phyloP scores from a whole-genome alignment of 1,139 yeast genomes.

The Zygoascus hellenicus region DNA sequence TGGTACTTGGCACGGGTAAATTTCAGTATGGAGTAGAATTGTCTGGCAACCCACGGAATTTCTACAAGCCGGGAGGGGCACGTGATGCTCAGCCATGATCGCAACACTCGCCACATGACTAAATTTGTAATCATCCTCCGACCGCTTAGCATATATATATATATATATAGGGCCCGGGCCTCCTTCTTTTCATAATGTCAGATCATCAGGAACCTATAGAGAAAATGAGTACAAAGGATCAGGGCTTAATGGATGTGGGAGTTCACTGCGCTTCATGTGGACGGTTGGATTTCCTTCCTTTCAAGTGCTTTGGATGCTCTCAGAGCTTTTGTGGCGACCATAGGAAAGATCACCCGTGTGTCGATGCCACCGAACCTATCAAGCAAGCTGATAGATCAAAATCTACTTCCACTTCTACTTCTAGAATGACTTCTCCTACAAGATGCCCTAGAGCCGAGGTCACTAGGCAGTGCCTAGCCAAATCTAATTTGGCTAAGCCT shows the following conservation, averaged over 20 bases:
- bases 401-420: background rate
- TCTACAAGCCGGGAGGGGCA: too few relatives aligned
- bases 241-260: constrained; percentile 50
- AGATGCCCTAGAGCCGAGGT: constrained; percentile 4
- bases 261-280: constrained; percentile 47
- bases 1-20: too few relatives aligned
- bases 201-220: too few relatives aligned
- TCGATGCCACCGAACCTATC: background rate
- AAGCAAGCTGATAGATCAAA: background rate
- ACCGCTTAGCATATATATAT: too few relatives aligned
- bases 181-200: too few relatives aligned
- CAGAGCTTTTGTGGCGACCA: constrained; percentile 46
- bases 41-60: too few relatives aligned
- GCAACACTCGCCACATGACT: too few relatives aligned
- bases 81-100: too few relatives aligned
- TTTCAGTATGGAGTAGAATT: too few relatives aligned
- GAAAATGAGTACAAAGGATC: constrained; percentile 8
- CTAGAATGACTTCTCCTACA: background rate
- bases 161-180: too few relatives aligned
- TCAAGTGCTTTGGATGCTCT: constrained; percentile 47
- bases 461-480: constrained; percentile 1
- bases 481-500: background rate
- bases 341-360: constrained; percentile 35
- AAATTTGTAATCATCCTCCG: too few relatives aligned
- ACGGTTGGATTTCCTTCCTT: constrained; percentile 53